Evolutionary conservation across 2,329 filamentous ascomycete genomes (phyloP).

Genomic region (Coleophoma eucalyptorum): DNA sequence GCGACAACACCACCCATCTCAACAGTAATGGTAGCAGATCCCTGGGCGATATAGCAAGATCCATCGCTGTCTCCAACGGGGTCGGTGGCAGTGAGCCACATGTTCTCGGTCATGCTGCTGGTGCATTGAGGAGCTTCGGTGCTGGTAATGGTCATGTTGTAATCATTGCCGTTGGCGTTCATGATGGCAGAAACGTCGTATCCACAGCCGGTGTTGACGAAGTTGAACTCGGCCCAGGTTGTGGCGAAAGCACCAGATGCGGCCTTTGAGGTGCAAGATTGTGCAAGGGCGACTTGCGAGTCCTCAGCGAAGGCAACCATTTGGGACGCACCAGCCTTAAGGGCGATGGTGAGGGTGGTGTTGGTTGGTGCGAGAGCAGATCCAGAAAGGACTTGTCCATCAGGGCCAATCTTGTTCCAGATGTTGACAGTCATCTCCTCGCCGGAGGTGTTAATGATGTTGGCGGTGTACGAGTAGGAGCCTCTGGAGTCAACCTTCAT

Average conservation of each 20-base stretch:
- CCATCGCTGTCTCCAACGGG: conserved; percentile 23
- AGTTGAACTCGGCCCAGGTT: conserved; percentile 24
- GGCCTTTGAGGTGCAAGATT: conserved; percentile 9
- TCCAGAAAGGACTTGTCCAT: conserved; percentile 13
- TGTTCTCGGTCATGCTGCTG: conserved; percentile 22
- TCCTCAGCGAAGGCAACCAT: conserved; percentile 22
- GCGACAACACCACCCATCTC: conserved; percentile 20
- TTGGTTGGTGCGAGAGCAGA: conserved; percentile 19
- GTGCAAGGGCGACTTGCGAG: conserved; percentile 19
- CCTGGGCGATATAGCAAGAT: conserved; percentile 20
- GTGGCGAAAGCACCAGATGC: conserved; percentile 18
- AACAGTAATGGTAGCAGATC: conserved; percentile 17
- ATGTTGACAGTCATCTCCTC: conserved; percentile 18
- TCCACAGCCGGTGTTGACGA: conserved; percentile 18
- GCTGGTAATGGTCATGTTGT: conserved; percentile 24
- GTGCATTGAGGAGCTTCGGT: conserved; percentile 17
- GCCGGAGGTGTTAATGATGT: conserved; percentile 18
- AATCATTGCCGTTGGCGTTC: conserved; percentile 22
- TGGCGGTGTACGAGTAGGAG: conserved; percentile 19
- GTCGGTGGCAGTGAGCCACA: conserved; percentile 19
- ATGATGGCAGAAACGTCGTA: conserved; percentile 27
- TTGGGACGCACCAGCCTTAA: conserved; percentile 17
- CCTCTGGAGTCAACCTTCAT: conserved; percentile 16
- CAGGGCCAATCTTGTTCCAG: conserved; percentile 24
- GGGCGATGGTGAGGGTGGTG: conserved; percentile 19